phyloP scores from a whole-genome alignment of 108 stramenopile species.

The Conticribra guillardii region DNA sequence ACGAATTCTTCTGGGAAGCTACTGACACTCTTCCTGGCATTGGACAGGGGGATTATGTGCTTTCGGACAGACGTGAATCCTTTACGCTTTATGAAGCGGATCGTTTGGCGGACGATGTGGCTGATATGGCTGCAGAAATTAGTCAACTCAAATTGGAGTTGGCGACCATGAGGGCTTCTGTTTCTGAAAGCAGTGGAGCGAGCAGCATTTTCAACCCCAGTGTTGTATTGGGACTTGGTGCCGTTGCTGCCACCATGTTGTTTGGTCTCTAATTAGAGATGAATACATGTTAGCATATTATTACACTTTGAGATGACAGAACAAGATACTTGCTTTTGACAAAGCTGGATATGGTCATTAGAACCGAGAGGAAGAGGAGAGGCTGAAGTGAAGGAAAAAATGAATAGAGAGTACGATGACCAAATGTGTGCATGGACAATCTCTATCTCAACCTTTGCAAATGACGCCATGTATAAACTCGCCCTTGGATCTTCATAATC shows the following conservation, averaged over 20 bases:
- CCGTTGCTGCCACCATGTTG: background rate
- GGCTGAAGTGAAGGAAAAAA: conserved; percentile 17
- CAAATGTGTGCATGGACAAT: background rate
- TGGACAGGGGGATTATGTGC: conserved; percentile 44
- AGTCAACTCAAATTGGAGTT: conserved; percentile 31
- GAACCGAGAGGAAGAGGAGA: conserved; percentile 20
- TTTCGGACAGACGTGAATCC: conserved; percentile 26
- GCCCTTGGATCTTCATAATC: background rate
- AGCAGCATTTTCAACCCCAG: conserved; percentile 1
- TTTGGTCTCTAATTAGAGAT: conserved; percentile 7
- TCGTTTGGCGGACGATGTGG: conserved; percentile 33
- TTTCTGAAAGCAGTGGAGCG: conserved; percentile 7
- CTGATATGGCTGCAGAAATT: conserved; percentile 21
- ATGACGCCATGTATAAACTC: conserved; percentile 43
- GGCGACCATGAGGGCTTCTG: conserved; percentile 19
- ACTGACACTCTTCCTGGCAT: conserved; percentile 24
- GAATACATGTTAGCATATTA: background rate
- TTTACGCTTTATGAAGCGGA: conserved; percentile 40
- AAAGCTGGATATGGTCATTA: background rate
- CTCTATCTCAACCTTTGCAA: conserved; percentile 5
- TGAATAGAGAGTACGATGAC: background rate
- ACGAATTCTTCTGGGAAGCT: conserved; percentile 33
- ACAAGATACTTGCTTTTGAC: background rate
- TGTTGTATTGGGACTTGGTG: conserved; percentile 12
- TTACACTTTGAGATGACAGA: background rate